Evolutionary conservation across 2,329 filamentous ascomycete genomes (phyloP), one percentile per base, ranked within the genome.

Genomic region (Bimuria novae-zelandiae): DNA sequence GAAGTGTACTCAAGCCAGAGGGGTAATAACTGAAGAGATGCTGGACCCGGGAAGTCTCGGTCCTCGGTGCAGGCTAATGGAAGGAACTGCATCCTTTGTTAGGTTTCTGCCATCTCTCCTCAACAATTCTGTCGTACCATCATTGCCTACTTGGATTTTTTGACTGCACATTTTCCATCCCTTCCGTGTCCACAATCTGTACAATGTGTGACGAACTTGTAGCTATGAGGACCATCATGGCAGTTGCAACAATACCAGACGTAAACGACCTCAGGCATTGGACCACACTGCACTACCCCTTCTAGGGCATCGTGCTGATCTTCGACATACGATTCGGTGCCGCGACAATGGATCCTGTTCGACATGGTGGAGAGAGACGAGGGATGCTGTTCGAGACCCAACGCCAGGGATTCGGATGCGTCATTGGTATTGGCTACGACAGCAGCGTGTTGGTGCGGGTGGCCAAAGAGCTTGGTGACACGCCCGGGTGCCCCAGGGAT

Each of bases 231-330:
- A 5, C 63, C 63, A 45, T 63, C 60, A 4, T 51, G 48, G 22
- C 63, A 65, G 1, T 27, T 35, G 4, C 51, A 45, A 25, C 63
- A 65, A 22, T 55, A 59, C 62, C 62, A 65, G 1, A 55, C 29
- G 7, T 61, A 65, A 1, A 55, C 29, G 7, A 21, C 30, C 7
- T 43, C 49, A 7, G 33, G n/a, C 21, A 41, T 32, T 29, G 32
- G 47, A 3, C 60, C 60, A 46, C 60, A 60, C 7, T 45, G 48
- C 10, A 22, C 40, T 41, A 21, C 29, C 30, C 16, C 33, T 14
- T 16, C 27, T 11, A 35, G 27, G 35, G 16, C 12, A 23, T 7
- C n/a, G 17, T 14, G 29, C 30, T 39, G 11, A 14, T 33, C 8
- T 21, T 30, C 33, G 16, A 10, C 1, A n/a, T 8, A 19, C 16